phyloP scores from a whole-genome alignment of 1,139 yeast species.

The Sugiyamaella grinbergsii region DNA sequence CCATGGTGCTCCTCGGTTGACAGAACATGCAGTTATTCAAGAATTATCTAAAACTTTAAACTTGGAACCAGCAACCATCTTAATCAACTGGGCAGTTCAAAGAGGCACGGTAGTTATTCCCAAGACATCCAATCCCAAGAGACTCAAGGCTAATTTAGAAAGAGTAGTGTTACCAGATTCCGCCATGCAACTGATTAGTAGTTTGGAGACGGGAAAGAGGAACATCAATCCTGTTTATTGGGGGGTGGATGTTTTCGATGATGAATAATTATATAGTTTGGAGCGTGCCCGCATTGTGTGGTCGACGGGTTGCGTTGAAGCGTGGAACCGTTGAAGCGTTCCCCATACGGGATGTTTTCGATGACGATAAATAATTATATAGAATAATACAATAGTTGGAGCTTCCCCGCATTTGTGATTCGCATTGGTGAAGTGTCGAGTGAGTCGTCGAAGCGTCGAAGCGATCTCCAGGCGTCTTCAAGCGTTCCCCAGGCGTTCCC shows the following conservation, averaged over 20 bases:
- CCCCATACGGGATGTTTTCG: no score
- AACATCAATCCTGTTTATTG: slow-evolving; percentile 29
- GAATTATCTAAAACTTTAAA: slow-evolving; percentile 55
- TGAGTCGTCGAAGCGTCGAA: no score
- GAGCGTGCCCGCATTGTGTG: no score
- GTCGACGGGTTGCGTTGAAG: no score
- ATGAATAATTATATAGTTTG: slow-evolving; percentile 27
- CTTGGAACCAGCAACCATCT: slow-evolving; percentile 61
- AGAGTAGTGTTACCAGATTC: slow-evolving; percentile 34
- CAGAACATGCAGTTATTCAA: slow-evolving; percentile 52
- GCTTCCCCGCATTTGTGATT: no score
- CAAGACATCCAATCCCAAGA: slow-evolving; percentile 60
- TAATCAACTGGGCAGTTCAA: slow-evolving; percentile 71
- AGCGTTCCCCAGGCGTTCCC: no score
- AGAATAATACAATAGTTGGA: no score
- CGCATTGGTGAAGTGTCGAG: no score
- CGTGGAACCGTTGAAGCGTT: no score
- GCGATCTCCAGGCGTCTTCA: no score
- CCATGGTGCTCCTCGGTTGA: slow-evolving; percentile 54
- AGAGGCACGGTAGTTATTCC: slow-evolving; percentile 71
- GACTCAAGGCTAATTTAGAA: slow-evolving; percentile 57
- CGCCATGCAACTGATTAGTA: slow-evolving; percentile 51
- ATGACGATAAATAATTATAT: no score
- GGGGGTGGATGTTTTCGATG: slow-evolving; percentile 29
- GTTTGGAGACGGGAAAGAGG: slow-evolving; percentile 42